phyloP scores from a whole-genome alignment of 2,329 filamentous ascomycete genomes.

The Pseudodiploospora longispora region DNA sequence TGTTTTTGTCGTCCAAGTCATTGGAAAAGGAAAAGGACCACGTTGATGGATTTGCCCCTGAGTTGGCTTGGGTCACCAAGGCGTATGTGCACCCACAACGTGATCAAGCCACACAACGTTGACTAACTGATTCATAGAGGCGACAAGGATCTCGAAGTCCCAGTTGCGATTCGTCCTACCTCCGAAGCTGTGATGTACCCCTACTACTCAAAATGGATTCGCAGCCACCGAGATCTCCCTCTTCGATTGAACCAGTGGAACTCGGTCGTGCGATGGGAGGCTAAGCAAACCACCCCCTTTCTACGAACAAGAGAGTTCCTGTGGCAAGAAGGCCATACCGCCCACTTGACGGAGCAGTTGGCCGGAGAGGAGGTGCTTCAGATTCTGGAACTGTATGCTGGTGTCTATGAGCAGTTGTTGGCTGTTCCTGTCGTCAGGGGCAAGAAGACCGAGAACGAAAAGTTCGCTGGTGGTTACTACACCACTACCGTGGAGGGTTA shows the following conservation, averaged over 20 bases:
- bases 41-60: constrained; percentile 95
- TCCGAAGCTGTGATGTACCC: constrained; percentile 85
- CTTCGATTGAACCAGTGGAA: constrained; percentile 98
- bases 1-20: constrained; percentile 90
- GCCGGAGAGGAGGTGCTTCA: constrained; percentile 82
- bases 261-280: constrained; percentile 87
- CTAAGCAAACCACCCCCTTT: constrained; percentile 85
- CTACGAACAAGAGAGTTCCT: constrained; percentile 89
- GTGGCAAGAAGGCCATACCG: constrained; percentile 94
- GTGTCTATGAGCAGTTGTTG: constrained; percentile 86
- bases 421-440: constrained; percentile 93
- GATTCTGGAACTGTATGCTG: constrained; percentile 88
- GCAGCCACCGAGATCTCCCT: constrained; percentile 89
- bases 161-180: constrained; percentile 59
- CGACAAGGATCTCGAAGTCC: constrained; percentile 83
- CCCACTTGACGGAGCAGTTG: constrained; percentile 75
- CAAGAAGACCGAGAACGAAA: constrained; percentile 93
- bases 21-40: constrained; percentile 87
- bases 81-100: constrained; percentile 42
- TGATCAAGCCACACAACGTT: background rate
- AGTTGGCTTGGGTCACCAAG: constrained; percentile 83
- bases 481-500: constrained; percentile 96
- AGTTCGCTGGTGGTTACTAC: constrained; percentile 94
- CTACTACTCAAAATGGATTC: constrained; percentile 95
- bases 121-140: constrained; percentile 46